Evolutionary conservation across 2,329 filamentous ascomycete species (phyloP), one percentile per base, ranked within the genome.

Genomic region (Zalaria sp.): DNA sequence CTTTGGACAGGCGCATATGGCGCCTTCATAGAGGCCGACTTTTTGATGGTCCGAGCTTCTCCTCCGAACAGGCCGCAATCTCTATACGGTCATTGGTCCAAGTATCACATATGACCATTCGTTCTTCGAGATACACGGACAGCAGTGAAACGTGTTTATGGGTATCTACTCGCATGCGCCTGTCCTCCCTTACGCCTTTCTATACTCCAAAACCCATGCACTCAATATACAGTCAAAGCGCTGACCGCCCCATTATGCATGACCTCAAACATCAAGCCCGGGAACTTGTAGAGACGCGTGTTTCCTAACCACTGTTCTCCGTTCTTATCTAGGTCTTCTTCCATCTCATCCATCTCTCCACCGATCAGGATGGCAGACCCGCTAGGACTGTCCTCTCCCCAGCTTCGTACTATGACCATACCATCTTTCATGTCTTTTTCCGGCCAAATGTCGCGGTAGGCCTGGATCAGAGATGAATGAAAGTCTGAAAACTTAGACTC

Each of bases 201-300:
- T 18, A 18, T 18, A 18, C 18, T 18, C 18, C 18, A 18, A 18
- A 18, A 18, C 18, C 18, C 18, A 18, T 18, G 18, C 18, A n/a
- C 29, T 38, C 58, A 94, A 66, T 88, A 94, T 25, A 94, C 79
- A 6, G 89, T 96, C 58, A 96, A 68, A 26, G 84, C 83, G 60
- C 86, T 93, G 25, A 98, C 83, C 46, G 78, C 81, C 3, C 84
- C 87, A 56, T 93, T 95, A 75, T 84, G 88, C 60, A 96, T 64
- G 27, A 98, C 89, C 64, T 98, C 91, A 65, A 98, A 96, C 37
- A 95, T 77, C 60, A 96, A 65, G 0, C 91, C 89, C 0, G 91
- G 89, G 55, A 95, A 95, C 1, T 89, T 88, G 64, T 86, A 96
- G 27, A 98, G 63, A 47, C 88, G 89, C 10, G 88, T 94, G 43